Conservation (phyloP, 225 moss, liverwort and hornwort species). For the Rhytidiadelphus loreus region DNA sequence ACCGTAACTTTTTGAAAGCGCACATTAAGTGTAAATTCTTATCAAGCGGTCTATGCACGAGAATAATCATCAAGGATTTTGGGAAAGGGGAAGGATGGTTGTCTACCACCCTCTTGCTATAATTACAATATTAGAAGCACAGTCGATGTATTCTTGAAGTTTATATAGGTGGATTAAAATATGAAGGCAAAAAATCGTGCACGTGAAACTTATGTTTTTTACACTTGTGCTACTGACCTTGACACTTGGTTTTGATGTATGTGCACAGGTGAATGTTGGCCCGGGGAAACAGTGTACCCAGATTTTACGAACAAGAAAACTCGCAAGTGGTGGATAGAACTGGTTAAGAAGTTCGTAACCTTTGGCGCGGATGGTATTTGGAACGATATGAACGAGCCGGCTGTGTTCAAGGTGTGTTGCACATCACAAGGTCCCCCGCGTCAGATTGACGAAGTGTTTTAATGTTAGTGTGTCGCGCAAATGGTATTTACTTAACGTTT, state of each 20-base stretch:
- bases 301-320: slow-evolving; percentile 63
- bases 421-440: not conserved
- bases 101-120: too few relatives aligned
- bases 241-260: not conserved
- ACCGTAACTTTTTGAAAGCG: not conserved
- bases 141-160: not conserved
- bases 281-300: slow-evolving; percentile 62
- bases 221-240: not conserved
- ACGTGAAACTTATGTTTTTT: not conserved
- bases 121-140: too few relatives aligned
- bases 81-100: not conserved
- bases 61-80: not conserved
- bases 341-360: slow-evolving; percentile 53
- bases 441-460: not conserved
- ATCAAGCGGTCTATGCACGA: not conserved
- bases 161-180: not conserved
- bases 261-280: slow-evolving; percentile 77
- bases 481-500: not conserved
- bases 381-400: slow-evolving; percentile 99
- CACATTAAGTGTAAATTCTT: not conserved
- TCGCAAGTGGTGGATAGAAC: slow-evolving; percentile 70
- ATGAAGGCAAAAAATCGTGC: not conserved
- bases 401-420: slow-evolving; percentile 66
- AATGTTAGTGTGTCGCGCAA: not conserved
- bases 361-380: slow-evolving; percentile 85